Conservation (phyloP, 176 grass and related monocot genomes). For the Areca catechu region DNA sequence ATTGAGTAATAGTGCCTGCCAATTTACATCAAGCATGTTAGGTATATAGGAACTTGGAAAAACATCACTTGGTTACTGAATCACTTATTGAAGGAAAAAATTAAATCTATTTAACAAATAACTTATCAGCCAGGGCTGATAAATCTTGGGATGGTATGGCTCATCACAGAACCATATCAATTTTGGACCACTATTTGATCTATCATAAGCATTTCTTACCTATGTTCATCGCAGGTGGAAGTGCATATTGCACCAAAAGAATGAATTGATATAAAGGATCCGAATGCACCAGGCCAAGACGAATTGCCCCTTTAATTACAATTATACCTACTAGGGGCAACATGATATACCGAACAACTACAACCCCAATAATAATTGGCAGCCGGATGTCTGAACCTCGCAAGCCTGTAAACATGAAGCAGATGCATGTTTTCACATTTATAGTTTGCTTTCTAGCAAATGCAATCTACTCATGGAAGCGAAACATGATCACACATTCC, state of each 20-base stretch:
- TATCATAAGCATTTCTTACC: constrained; percentile 13
- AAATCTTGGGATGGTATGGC: too few species aligned
- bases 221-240: constrained; percentile 86
- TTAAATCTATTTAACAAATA: too few species aligned
- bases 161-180: too few species aligned
- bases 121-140: too few species aligned
- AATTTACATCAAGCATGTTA: too few species aligned
- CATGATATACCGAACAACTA: constrained; percentile 57
- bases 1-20: constrained; percentile 71
- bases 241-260: constrained; percentile 73
- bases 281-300: constrained; percentile 40
- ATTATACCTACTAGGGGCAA: constrained; percentile 46
- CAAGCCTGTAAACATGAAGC: constrained; percentile 28
- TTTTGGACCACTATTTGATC: too few species aligned
- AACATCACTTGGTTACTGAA: too few species aligned
- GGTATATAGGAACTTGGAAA: too few species aligned
- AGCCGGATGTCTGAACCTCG: constrained; percentile 30
- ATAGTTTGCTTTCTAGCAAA: too few species aligned
- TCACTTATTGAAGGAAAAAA: too few species aligned
- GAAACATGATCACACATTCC: too few species aligned
- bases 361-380: constrained; percentile 43
- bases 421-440: background rate
- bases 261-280: constrained; percentile 85
- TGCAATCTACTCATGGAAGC: too few species aligned
- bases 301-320: constrained; percentile 46